Evolutionary conservation across 2,329 filamentous ascomycete genomes (phyloP).

Genomic region (Immersiporthe knoxdaviesiana): DNA sequence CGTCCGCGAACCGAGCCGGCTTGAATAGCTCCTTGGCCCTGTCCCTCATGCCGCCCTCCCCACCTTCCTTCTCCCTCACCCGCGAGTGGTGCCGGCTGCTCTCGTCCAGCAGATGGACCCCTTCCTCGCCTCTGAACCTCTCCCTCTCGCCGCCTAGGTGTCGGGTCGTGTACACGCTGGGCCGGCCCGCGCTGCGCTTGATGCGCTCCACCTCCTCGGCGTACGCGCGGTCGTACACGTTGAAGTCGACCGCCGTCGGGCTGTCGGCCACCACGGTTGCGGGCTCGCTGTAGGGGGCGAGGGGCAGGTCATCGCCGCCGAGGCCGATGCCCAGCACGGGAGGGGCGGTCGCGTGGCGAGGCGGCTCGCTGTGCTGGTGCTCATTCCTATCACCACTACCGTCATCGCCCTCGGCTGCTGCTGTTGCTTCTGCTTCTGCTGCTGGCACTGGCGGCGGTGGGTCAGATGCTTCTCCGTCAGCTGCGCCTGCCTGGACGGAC

Average conservation of each 20-base stretch:
- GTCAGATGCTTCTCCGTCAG: neutral
- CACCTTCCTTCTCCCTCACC: constrained; percentile 6
- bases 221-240: constrained; percentile 89
- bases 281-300: constrained; percentile 42
- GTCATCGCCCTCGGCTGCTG: neutral
- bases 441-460: neutral
- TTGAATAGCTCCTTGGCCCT: constrained; percentile 21
- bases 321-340: constrained; percentile 73
- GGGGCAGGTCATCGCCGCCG: constrained; percentile 55
- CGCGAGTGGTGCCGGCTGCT: neutral
- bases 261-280: constrained; percentile 74
- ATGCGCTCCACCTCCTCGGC: constrained; percentile 80
- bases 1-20: constrained; percentile 37
- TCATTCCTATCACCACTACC: neutral
- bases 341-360: neutral
- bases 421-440: neutral
- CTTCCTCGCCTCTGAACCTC: constrained; percentile 43
- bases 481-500: neutral
- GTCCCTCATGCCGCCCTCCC: constrained; percentile 32
- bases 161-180: constrained; percentile 54
- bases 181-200: constrained; percentile 41
- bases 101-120: constrained; percentile 32
- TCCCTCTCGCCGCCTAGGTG: constrained; percentile 51
- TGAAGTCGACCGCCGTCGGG: constrained; percentile 79
- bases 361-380: constrained; percentile 13